These are phyloP conservation scores for Amphibolis antarctica DNA, from an alignment of 106 monocot genomes.

Conservation along the genomic window DNA sequence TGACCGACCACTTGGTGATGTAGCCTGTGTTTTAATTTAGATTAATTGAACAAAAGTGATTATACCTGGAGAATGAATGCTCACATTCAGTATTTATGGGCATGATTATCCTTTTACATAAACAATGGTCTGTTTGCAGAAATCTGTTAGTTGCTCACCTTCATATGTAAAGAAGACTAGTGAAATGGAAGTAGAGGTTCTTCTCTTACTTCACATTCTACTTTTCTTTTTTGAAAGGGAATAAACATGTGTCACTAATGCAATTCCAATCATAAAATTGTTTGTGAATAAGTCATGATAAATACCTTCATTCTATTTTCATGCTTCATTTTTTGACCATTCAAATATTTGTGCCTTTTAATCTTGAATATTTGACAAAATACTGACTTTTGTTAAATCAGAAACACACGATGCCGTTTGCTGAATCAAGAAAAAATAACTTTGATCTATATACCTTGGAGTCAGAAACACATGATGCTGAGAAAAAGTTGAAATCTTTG, in stretches of 20 bases:
- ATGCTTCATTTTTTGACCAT: too few relatives aligned
- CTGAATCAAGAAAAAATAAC: slow-evolving; percentile 53
- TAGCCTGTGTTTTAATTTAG: too few relatives aligned
- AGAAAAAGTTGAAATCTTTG: slow-evolving; percentile 38
- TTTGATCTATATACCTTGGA: slow-evolving; percentile 47
- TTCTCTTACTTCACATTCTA: neutral
- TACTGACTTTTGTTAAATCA: neutral
- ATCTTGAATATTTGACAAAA: neutral
- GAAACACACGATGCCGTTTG: slow-evolving; percentile 34
- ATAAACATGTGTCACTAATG: too few relatives aligned
- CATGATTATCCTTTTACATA: neutral
- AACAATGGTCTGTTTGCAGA: slow-evolving; percentile 28
- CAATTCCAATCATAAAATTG: too few relatives aligned
- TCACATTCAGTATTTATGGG: neutral
- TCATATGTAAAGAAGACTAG: slow-evolving; percentile 22
- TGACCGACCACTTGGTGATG: too few relatives aligned
- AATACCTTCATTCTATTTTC: too few relatives aligned
- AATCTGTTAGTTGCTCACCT: slow-evolving; percentile 12
- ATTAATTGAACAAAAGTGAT: too few relatives aligned
- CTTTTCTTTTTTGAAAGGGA: too few relatives aligned
- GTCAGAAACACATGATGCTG: slow-evolving; percentile 34
- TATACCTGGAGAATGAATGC: neutral
- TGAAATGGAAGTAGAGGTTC: slow-evolving; percentile 51
- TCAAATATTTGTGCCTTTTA: too few relatives aligned
- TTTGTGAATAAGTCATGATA: too few relatives aligned